These are phyloP conservation scores for Lachnellula occidentalis DNA, from an alignment of 2,329 filamentous ascomycete genomes.

Conservation along the genomic window DNA sequence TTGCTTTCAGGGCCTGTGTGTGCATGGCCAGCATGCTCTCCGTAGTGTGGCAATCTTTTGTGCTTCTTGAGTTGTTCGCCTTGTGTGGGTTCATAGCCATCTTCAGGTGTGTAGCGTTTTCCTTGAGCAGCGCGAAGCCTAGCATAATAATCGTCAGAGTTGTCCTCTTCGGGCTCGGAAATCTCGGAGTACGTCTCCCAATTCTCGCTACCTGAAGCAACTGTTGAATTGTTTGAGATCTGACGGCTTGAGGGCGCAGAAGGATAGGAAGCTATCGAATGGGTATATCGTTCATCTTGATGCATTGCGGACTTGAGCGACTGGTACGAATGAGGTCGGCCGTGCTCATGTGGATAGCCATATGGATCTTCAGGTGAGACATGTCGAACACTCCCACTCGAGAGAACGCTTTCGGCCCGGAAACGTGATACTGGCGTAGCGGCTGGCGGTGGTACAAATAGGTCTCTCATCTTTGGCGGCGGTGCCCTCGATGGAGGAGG, in stretches of 20 bases:
- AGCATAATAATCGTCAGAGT: slow-evolving; percentile 81
- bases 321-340: slow-evolving; percentile 33
- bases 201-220: slow-evolving; percentile 81
- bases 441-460: slow-evolving; percentile 51
- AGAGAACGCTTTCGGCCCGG: slow-evolving; percentile 42
- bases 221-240: slow-evolving; percentile 70
- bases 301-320: slow-evolving; percentile 40
- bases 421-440: slow-evolving; percentile 50
- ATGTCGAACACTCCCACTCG: slow-evolving; percentile 51
- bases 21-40: slow-evolving; percentile 41
- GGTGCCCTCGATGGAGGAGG: slow-evolving; percentile 59
- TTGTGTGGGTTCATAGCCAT: slow-evolving; percentile 24
- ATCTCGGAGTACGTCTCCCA: slow-evolving; percentile 95
- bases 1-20: slow-evolving; percentile 55
- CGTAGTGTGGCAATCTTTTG: slow-evolving; percentile 46
- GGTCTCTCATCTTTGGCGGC: slow-evolving; percentile 88
- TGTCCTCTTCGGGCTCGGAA: slow-evolving; percentile 70
- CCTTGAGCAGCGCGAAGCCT: slow-evolving; percentile 64
- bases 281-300: slow-evolving; percentile 32
- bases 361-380: slow-evolving; percentile 80
- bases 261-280: slow-evolving; percentile 21
- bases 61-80: slow-evolving; percentile 47
- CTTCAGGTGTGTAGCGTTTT: slow-evolving; percentile 56
- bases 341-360: slow-evolving; percentile 33
- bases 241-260: slow-evolving; percentile 47